Evolutionary conservation across 805 yeast species (phyloP).

Genomic region (Blastobotrys attinorum): DNA sequence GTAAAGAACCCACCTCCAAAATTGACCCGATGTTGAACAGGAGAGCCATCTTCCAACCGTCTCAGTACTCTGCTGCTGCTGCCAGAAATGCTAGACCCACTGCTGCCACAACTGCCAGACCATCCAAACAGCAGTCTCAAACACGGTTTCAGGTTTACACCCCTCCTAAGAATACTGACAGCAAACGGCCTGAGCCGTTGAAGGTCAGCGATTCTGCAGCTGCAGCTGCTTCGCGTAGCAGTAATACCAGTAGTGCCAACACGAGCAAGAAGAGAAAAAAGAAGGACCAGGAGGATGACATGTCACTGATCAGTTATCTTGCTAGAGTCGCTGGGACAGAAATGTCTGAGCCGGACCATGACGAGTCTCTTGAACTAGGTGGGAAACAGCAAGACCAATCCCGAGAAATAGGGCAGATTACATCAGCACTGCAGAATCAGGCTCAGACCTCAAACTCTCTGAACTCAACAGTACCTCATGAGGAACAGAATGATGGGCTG

Average conservation of each 20-base stretch:
- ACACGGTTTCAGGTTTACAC: slow-evolving; percentile 7
- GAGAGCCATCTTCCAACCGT: slow-evolving; percentile 8
- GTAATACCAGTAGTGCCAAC: background rate
- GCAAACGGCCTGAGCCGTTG: background rate
- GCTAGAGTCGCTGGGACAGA: no score
- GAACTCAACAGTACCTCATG: slow-evolving; percentile 2
- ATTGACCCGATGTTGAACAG: slow-evolving; percentile 20
- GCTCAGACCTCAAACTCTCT: background rate
- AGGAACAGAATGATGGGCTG: slow-evolving; percentile 4
- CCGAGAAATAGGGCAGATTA: no score
- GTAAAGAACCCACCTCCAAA: slow-evolving; percentile 9
- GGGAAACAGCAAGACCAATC: background rate
- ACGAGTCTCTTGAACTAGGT: no score
- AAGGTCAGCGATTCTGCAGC: background rate
- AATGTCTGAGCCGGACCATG: no score
- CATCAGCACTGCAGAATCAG: slow-evolving; percentile 5
- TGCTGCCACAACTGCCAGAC: background rate
- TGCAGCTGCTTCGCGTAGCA: background rate
- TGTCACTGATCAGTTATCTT: slow-evolving; percentile 27
- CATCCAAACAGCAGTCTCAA: background rate
- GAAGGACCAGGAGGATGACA: slow-evolving; percentile 6
- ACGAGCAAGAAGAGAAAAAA: background rate
- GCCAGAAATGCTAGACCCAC: slow-evolving; percentile 1
- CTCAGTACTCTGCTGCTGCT: slow-evolving; percentile 6
- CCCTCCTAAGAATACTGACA: background rate